Base-by-base conservation (phyloP, 306 rosid species). In the Acacia melanoxylon region DNA sequence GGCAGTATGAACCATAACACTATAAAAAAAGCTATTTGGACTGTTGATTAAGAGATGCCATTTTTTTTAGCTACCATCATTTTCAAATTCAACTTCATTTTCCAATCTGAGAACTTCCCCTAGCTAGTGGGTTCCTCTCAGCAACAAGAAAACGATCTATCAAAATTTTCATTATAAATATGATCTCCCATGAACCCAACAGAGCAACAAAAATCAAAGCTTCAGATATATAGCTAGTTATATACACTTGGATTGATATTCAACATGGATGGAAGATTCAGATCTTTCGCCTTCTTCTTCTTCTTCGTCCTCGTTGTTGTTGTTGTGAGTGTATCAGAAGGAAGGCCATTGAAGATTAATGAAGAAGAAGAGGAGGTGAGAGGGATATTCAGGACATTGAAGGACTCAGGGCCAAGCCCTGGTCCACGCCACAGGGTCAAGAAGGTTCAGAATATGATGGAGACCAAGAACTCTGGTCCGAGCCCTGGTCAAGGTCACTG, bases 391-490 rank as follows among this genome's bases (percentile, higher is more conserved):
- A 76, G 71, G 68, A 49, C 78, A 73, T 61, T 65, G 88, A 77
- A 79, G 75, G 2, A 13, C 17, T 58, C 87, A 44, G 90, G 86
- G 68, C 85, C 84, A 48, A 75, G 78, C 70, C 80, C 80, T 3
- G 78, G 83, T 49, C 54, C 15, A 17, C 76, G 85, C 2, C 90
- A 83, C 74, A 73, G 22, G 75, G 44, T 8, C 14, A 72, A 79
- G 17, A 76, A 29, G 56, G 48, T 45, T 52, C 72, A 58, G 41
- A 51, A 56, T 11, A 6, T 82, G 6, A 76, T 29, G 73, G 85
- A 10, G 67, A 74, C 41, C 10, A 87, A 85, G 78, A 0, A 72
- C 46, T 86, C 90, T 71, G 97, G 87, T 82, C 91, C 94, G 49
- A 48, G 86, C 81, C 87, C 88, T 13, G 97, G 88, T 67, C 41